Base-by-base conservation (phyloP, 805 yeast species). In the Grigorovia jiainica region DNA sequence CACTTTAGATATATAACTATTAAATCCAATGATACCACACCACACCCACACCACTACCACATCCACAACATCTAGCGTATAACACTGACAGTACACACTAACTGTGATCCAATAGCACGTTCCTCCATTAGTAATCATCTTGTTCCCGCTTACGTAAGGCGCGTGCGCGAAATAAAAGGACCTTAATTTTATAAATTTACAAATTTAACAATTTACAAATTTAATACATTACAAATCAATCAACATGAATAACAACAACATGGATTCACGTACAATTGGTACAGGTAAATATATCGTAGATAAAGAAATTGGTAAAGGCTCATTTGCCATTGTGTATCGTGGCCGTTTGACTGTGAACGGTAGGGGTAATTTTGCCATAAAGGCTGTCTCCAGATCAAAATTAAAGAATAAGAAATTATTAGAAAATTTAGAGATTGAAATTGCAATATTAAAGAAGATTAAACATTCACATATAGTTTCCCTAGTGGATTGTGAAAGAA, bases 321-420 rank as follows among this genome's bases (percentile, higher is more conserved):
- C 95, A 7, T 92, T 92, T 67, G 98, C 98, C 53, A 82, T 81
- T 47, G 98, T 92, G 20, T 90, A 84, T 68, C 87, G 86, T 63
- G 95, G 96, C 40, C 70, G 73, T 43, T 70, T 80, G 53, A 48
- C 46, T 23, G 31, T 10, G 16, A 27, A 37, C 25, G 17, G 17
- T 9, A 19, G 70, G 75, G 3, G 70, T 70, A 48, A 66, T 68
- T 92, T 90, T 34, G 97, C 97, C 8, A 76, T 90, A 57, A 90
- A 90, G 63, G 78, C 90, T 2, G 96, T 94, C 13, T 77, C 83
- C 32, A 73, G 94, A 43, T 76, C 87, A 19, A 80, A 86, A 54
- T 72, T 90, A 49, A 81, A 80, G 61, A 86, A 85, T 55, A 87
- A 85, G 69, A 89, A 89, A 57, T 70, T 92, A 41, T 67, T 89